Base-by-base conservation (phyloP, 768 basidiomycete genomes). In the Phylloporus rhodoxanthus region DNA sequence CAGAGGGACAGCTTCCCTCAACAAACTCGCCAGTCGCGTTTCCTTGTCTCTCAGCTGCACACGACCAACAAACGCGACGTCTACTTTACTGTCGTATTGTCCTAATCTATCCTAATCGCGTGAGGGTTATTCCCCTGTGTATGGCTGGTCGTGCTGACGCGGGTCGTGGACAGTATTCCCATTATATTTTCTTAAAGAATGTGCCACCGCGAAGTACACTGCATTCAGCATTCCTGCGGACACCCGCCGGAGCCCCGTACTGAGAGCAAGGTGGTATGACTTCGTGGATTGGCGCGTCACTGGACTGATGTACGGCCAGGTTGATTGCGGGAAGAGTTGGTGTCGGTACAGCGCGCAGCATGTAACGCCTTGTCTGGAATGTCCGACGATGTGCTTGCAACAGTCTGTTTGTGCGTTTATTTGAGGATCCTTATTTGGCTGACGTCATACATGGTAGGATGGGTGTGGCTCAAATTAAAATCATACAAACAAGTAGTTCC, bases 311-410 rank as follows among this genome's bases (percentile, higher is more conserved):
- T 21, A 36, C 26, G 25, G 21, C 34, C 25, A 77, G 76, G 65
- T 76, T 47, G 75, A 78, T 53, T 78, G 76, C 47, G 54, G 60
- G 26, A 66, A 65, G 37, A 50, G 51, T 51, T 58, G 51, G 38
- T 78, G 76, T 53, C 71, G 75, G 43, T 77, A 77, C 51, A 77
- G 75, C 47, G 49, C 61, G 6, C 39, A 47, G 8, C 76, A 77
- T 52, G 44, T 47, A n/a, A n/a, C n/a, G n/a, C 57, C 65, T 7
- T 75, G 76, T 53, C 32, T 51, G 9, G 65, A 57, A 14, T 78
- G 76, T 43, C 4, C 68, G 19, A 47, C 64, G 41, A 74, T 69
- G 6, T 77, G 76, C 54, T 52, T 25, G 21, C 74, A 75, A 59
- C 66, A 64, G 76, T 76, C 42, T 23, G 70, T 53, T 29, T 19